phyloP scores from a whole-genome alignment of 306 rosid genomes.

The Fragaria nilgerrensis region DNA sequence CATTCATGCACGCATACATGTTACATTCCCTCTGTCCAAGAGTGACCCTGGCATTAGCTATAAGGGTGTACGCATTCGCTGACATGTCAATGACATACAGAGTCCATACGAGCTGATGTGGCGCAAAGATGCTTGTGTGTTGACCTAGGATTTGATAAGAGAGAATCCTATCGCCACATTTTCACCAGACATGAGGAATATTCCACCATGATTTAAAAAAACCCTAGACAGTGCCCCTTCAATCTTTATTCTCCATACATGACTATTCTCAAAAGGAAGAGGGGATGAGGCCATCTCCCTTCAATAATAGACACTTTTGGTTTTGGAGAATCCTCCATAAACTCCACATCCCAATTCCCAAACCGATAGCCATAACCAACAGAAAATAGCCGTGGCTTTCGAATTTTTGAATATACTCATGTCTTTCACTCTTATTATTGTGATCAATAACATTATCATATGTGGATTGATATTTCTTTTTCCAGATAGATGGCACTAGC shows the following conservation, averaged over 20 bases:
- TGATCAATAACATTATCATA: neutral
- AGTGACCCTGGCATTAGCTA: neutral
- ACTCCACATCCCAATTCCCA: slow-evolving; percentile 22
- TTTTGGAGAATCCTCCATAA: slow-evolving; percentile 48
- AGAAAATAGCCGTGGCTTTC: slow-evolving; percentile 49
- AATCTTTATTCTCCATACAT: slow-evolving; percentile 46
- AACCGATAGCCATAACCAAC: slow-evolving; percentile 31
- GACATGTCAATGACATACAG: slow-evolving; percentile 29
- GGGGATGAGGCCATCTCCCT: slow-evolving; percentile 29
- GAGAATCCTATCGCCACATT: slow-evolving; percentile 50
- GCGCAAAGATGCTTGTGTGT: slow-evolving; percentile 30
- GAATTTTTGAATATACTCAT: slow-evolving; percentile 35
- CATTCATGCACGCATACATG: neutral
- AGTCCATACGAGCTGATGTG: slow-evolving; percentile 25
- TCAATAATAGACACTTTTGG: slow-evolving; percentile 47
- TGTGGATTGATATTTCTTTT: neutral
- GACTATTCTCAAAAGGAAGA: slow-evolving; percentile 31
- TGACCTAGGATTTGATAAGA: slow-evolving; percentile 52
- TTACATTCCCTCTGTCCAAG: neutral
- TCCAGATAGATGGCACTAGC: slow-evolving; percentile 9
- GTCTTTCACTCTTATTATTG: neutral
- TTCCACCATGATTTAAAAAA: slow-evolving; percentile 33
- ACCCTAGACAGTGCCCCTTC: slow-evolving; percentile 37
- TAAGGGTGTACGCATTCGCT: slow-evolving; percentile 22
- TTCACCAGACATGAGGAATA: slow-evolving; percentile 51